Base-by-base conservation (phyloP, 495 filamentous ascomycete genomes). In the Diplogelasinospora grovesii region DNA sequence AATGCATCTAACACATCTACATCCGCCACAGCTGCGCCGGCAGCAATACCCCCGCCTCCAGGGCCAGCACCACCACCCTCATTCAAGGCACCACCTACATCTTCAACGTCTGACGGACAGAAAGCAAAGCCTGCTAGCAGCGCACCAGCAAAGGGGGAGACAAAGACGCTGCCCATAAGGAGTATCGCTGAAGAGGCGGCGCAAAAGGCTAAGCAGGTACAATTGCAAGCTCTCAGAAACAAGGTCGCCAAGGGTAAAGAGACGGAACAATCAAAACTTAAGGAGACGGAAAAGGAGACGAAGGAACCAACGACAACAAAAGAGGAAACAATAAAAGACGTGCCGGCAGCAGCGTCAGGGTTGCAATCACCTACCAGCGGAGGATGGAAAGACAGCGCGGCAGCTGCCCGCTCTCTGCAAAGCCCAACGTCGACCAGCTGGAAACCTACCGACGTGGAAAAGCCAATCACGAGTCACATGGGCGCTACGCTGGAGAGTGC, bases 111-210 rank as follows among this genome's bases (percentile, higher is more conserved):
- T n/a, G n/a, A n/a, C n/a, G n/a, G n/a, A n/a, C n/a, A n/a, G n/a
- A n/a, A n/a, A n/a, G n/a, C n/a, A 5, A 47, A 31, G 18, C 46
- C 5, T 52, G 31, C n/a, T n/a, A n/a, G n/a, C n/a, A n/a, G n/a
- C n/a, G n/a, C 39, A 9, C 22, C 16, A 37, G 22, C 42, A 27
- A 32, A 51, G 24, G 21, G 34, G n/a, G 56, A 49, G 31, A 18
- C 29, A 4, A 31, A 72, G 6, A 66, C 77, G 4, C 56, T 77
- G 13, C 76, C 82, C 4, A 64, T 85, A 42, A 69, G 71, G 36
- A 79, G 78, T 61, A 74, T 82, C 9, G 79, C 82, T 44, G 68
- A 78, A 41, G 82, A 87, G 52, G 85, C 83, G 10, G 84, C 83
- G 1, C 63, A 75, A 43, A 85, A 79, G 57, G 75, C 70, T 5